Conservation (phyloP, 352 stramenopile genomes). For the Phytophthora colocasiae region DNA sequence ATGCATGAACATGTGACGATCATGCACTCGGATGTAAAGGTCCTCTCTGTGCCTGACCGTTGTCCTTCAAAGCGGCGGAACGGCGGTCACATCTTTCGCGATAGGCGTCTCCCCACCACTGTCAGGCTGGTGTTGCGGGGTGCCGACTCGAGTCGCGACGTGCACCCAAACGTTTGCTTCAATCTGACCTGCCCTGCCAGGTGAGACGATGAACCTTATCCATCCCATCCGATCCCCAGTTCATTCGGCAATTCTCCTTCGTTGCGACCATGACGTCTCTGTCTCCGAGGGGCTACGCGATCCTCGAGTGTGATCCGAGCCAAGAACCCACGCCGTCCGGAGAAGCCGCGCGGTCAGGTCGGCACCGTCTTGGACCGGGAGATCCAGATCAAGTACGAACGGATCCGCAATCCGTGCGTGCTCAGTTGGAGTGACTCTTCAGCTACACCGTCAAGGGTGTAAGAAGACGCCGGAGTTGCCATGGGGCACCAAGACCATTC, state of each 20-base stretch:
- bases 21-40: constrained; percentile 6
- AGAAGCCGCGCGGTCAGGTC: not conserved
- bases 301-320: constrained; percentile 19
- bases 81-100: constrained; percentile 10
- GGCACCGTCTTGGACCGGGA: constrained; percentile 4
- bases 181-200: not conserved
- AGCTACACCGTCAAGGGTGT: constrained; percentile 43
- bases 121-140: constrained; percentile 1
- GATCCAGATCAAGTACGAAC: constrained; percentile 28
- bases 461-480: constrained; percentile 12
- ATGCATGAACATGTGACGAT: constrained; percentile 1
- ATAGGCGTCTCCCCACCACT: constrained; percentile 15
- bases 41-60: constrained; percentile 8
- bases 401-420: constrained; percentile 36
- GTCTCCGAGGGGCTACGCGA: constrained; percentile 24
- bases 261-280: constrained; percentile 10
- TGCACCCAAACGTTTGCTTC: not conserved
- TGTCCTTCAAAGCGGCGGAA: constrained; percentile 3
- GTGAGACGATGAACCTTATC: constrained; percentile 12
- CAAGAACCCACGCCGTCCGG: constrained; percentile 8
- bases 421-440: constrained; percentile 57
- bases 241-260: constrained; percentile 29
- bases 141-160: not conserved
- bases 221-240: constrained; percentile 7
- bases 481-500: constrained; percentile 42